Evolutionary conservation across 164 flowering plant genomes (phyloP), one percentile per base, ranked within the genome.

Genomic region (Dillenia turbinata): DNA sequence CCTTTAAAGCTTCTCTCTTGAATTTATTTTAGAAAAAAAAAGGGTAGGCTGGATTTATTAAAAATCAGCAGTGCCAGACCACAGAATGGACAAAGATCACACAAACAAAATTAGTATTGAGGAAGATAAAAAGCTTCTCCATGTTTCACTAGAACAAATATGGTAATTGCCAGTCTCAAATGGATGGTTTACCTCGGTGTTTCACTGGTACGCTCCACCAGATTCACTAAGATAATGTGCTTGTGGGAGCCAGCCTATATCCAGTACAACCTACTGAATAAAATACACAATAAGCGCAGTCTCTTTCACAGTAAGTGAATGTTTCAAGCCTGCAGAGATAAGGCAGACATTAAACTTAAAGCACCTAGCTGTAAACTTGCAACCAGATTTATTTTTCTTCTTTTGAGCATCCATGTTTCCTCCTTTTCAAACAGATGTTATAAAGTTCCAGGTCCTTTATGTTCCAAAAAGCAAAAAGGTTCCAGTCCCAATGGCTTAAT

Each of bases 161-260:
- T 46, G 12, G 12, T 0, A 26, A 48, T 7, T 9, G 16, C 22
- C 13, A 47, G 5, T 52, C 48, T n/a, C 13, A 52, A 24, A 58
- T 45, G 9, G 12, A 44, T 62, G 12, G 45, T 14, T 71, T 66
- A 85, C 90, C 88, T 78, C 80, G 50, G 81, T 78, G 55, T 49
- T 75, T 65, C 94, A 75, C 65, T 85, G 61, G 62, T 79, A 76
- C 45, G 66, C 75, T 19, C 83, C 83, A 22, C 83, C 81, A 71
- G 67, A 61, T 64, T 80, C 80, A 57, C 85, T 88, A 19, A 78
- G 71, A 63, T 83, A 87, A 56, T 81, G 85, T 52, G 88, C 90
- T 70, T 85, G 85, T 4, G 90, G 88, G 26, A 68, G 68, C 54
- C 85, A 81, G 13, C 90, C 93, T 66, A 87, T 60, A 70, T 87